Conservation (phyloP, 495 filamentous ascomycete species). For the Cetradonia linearis region DNA sequence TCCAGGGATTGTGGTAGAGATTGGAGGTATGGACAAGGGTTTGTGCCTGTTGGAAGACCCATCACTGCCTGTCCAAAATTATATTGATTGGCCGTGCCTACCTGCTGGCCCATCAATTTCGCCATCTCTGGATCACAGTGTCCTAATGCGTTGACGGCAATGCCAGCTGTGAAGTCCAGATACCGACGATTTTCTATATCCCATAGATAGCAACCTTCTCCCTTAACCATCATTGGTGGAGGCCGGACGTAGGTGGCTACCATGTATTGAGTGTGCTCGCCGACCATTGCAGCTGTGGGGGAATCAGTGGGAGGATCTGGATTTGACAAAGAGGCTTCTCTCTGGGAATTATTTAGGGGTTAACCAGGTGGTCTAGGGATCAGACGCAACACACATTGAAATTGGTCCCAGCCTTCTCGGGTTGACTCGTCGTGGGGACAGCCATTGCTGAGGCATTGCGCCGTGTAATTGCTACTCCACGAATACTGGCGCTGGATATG, state of each 20-base stretch:
- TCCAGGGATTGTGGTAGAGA: slow-evolving; percentile 94
- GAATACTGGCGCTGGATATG: background rate
- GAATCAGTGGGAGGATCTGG: slow-evolving; percentile 75
- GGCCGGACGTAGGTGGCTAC: slow-evolving; percentile 90
- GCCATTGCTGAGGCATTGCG: slow-evolving; percentile 26
- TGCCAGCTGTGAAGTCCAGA: slow-evolving; percentile 89
- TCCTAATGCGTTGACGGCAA: slow-evolving; percentile 87
- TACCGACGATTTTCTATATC: slow-evolving; percentile 84
- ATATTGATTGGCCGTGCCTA: slow-evolving; percentile 25
- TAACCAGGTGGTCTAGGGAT: too few relatives aligned
- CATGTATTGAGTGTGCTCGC: slow-evolving; percentile 72
- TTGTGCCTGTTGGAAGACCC: slow-evolving; percentile 41
- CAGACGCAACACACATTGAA: slow-evolving; percentile 8
- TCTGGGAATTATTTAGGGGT: slow-evolving; percentile 30
- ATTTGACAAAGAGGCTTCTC: slow-evolving; percentile 55
- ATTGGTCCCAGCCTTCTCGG: slow-evolving; percentile 15
- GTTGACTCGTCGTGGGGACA: slow-evolving; percentile 22
- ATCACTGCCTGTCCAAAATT: background rate
- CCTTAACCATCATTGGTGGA: slow-evolving; percentile 78
- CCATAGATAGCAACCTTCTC: slow-evolving; percentile 76
- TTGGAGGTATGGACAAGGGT: slow-evolving; percentile 85
- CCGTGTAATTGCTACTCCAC: background rate
- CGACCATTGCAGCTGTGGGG: slow-evolving; percentile 58
- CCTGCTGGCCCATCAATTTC: slow-evolving; percentile 65
- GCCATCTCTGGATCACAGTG: slow-evolving; percentile 70